Conservation (phyloP, 257 asterid species). For the Solanum paucissectum region DNA sequence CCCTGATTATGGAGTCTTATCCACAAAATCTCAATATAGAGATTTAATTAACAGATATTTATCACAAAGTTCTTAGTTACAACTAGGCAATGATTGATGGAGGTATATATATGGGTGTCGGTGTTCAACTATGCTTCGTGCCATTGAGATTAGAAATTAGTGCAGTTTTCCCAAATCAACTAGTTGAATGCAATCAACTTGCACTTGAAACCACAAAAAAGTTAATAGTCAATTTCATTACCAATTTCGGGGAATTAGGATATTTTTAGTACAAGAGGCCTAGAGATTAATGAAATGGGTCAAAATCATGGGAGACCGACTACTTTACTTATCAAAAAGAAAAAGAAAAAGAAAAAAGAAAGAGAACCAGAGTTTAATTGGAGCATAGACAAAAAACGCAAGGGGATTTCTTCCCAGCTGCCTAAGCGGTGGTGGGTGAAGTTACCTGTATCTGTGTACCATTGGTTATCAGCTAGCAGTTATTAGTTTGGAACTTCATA, state of each 20-base stretch:
- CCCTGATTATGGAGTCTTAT: not conserved
- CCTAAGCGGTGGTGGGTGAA: not conserved
- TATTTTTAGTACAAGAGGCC: not conserved
- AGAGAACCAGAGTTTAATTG: not conserved
- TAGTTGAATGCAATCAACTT: not conserved
- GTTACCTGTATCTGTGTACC: not conserved
- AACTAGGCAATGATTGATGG: not conserved
- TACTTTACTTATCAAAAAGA: not conserved
- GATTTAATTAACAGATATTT: not conserved
- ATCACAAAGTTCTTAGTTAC: not conserved
- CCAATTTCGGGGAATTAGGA: not conserved
- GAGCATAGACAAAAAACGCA: not conserved
- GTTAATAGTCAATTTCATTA: not conserved
- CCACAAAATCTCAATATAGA: not conserved
- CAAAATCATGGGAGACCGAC: not conserved
- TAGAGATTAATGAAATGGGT: not conserved
- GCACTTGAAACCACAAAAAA: not conserved
- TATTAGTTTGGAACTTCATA: not conserved
- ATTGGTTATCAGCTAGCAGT: not conserved
- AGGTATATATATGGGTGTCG: not conserved
- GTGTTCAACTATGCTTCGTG: not conserved
- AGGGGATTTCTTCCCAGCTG: not conserved
- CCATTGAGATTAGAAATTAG: not conserved
- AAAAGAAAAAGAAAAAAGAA: not conserved
- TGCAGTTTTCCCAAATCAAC: not conserved